Base-by-base conservation (phyloP, 768 basidiomycete genomes). In the Crassisporium funariophilum region DNA sequence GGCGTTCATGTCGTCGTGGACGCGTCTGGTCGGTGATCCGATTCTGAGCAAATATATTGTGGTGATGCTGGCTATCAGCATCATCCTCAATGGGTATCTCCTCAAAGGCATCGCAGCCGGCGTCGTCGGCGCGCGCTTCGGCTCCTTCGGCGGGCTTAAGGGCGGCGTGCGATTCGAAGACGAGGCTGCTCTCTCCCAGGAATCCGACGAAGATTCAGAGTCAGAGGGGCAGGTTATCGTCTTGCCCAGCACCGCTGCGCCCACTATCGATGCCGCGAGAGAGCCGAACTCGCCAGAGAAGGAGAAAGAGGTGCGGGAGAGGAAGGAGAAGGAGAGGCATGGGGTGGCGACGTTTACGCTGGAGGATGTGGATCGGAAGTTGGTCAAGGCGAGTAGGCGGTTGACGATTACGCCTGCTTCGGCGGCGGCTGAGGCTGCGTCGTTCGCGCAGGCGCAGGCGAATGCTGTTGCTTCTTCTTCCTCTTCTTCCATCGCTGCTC, bases 1-100 rank as follows among this genome's bases (percentile, higher is more conserved):
- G 49, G 76, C 80, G 50, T 95, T 95, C 74, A 90, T 97, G 88
- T 81, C 82, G 34, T 78, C 81, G 3, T 98, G 95, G 95, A 91
- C 91, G 7, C 71, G 74, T 11, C 83, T 98, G 54, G 92, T 98
- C 41, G 93, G 93, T 27, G 95, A 99, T 61, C 95, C 95, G 1
- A 81, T 98, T 41, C 70, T 98, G 51, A 86, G 82, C 58, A 98
- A 98, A 71, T 95, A 91, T 88, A 94, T 98, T 62, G 90, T 98
- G 39, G 77, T 91, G 46, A 76, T 89, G 12, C 81, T 99, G 17
- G 88, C 84, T 2, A 78, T 95, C 49, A 89, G 86, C 49, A 87
- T 98, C 47, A 80, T 85, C 46, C 74, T 99, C 47, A 99, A 99
- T 53, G 95, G 94, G 3, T 98, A 91, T 61, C 76, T 98, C 12